phyloP scores from a whole-genome alignment of 176 grass and related monocot species.

The Aegilops speltoides region DNA sequence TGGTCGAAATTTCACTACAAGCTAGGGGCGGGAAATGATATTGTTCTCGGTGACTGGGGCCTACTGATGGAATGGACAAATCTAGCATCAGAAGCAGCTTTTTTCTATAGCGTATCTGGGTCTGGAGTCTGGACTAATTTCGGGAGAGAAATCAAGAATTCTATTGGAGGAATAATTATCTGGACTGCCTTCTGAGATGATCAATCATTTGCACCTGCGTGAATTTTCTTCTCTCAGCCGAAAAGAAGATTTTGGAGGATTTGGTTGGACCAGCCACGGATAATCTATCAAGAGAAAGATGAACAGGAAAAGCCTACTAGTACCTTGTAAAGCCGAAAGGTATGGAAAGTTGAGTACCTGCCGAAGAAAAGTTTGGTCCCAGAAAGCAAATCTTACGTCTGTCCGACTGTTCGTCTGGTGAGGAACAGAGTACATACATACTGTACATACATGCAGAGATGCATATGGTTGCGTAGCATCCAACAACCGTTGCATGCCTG shows the following conservation, averaged over 20 bases:
- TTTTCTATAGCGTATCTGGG: neutral
- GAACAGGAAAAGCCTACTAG: constrained; percentile 3
- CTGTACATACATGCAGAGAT: neutral
- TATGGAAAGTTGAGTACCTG: neutral
- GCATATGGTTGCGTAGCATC: neutral
- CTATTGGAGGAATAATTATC: neutral
- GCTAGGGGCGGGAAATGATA: too few relatives aligned
- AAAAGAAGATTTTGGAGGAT: neutral
- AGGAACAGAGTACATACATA: constrained; percentile 1
- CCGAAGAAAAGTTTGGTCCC: constrained; percentile 10
- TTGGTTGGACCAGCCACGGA: neutral
- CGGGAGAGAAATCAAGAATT: neutral
- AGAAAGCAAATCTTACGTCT: constrained; percentile 8
- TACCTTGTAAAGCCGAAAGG: neutral
- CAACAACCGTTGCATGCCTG: constrained; percentile 12
- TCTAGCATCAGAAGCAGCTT: neutral
- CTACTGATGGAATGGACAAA: neutral
- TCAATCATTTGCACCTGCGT: neutral
- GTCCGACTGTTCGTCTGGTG: neutral
- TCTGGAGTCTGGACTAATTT: neutral
- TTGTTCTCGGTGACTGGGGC: too few relatives aligned
- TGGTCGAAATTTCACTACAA: too few relatives aligned
- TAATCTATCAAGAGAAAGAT: neutral
- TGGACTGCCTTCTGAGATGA: neutral
- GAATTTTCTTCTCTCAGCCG: neutral